Conservation (phyloP, 176 grass and related monocot species). For the Aegilops tauschii region DNA sequence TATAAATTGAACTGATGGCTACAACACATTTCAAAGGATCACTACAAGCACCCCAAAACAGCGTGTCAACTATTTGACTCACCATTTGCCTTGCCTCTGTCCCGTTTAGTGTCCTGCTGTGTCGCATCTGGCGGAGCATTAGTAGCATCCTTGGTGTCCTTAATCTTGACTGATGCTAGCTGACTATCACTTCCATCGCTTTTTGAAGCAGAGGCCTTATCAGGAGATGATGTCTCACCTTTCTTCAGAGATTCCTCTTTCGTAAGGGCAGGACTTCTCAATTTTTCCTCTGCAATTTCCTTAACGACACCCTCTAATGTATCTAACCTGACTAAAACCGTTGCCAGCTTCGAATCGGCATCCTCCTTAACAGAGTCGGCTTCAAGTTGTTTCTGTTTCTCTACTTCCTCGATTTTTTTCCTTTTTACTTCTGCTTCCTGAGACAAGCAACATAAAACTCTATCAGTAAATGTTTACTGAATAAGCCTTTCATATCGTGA, state of each 20-base stretch:
- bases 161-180: background rate
- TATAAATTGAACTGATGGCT: background rate
- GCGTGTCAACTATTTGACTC: background rate
- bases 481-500: background rate
- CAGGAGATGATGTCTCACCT: background rate
- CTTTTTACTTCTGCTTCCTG: slow-evolving; percentile 80
- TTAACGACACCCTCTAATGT: slow-evolving; percentile 63
- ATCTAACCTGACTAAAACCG: slow-evolving; percentile 64
- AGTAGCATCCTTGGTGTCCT: slow-evolving; percentile 17
- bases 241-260: slow-evolving; percentile 26
- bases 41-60: background rate
- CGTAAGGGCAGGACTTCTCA: slow-evolving; percentile 27
- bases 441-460: slow-evolving; percentile 26
- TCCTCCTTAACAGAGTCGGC: slow-evolving; percentile 57
- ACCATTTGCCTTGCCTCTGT: slow-evolving; percentile 1
- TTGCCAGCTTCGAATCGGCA: slow-evolving; percentile 54
- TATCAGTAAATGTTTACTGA: background rate
- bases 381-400: slow-evolving; percentile 69
- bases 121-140: slow-evolving; percentile 10
- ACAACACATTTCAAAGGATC: background rate
- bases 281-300: slow-evolving; percentile 62
- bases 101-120: background rate
- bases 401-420: slow-evolving; percentile 51
- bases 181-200: background rate
- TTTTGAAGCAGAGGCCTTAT: background rate